Conservation (phyloP, 257 asterid genomes). For the Perilla frutescens region DNA sequence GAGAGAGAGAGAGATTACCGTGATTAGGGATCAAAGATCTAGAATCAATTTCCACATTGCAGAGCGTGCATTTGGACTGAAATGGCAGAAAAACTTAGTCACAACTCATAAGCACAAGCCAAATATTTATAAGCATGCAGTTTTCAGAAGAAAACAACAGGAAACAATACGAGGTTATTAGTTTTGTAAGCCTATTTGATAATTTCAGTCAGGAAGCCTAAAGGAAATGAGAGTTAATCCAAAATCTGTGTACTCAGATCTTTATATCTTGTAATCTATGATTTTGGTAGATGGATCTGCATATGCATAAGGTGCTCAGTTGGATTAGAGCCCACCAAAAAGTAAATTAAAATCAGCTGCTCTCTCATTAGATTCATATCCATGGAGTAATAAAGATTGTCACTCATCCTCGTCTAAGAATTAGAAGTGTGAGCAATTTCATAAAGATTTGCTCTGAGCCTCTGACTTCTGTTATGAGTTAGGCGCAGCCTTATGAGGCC, state of each 20-base stretch:
- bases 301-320: slow-evolving; percentile 10
- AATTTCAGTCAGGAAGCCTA: slow-evolving; percentile 11
- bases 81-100: slow-evolving; percentile 35
- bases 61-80: slow-evolving; percentile 88
- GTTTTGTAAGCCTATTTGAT: background rate
- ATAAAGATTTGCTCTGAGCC: background rate
- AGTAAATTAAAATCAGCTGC: slow-evolving; percentile 14
- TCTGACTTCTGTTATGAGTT: background rate
- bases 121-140: background rate
- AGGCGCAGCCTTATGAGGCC: slow-evolving; percentile 3
- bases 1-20: slow-evolving; percentile 49
- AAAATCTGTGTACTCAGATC: slow-evolving; percentile 6
- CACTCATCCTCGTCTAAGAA: slow-evolving; percentile 12
- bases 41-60: slow-evolving; percentile 76
- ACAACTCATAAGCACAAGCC: slow-evolving; percentile 8
- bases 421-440: slow-evolving; percentile 1
- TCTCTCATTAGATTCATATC: slow-evolving; percentile 2
- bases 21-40: slow-evolving; percentile 85
- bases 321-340: slow-evolving; percentile 1
- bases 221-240: background rate
- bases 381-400: slow-evolving; percentile 10
- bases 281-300: background rate
- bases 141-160: slow-evolving; percentile 22
- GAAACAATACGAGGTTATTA: slow-evolving; percentile 9
- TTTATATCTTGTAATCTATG: slow-evolving; percentile 2